A percentile compares a stretch with the other conserved stretches of the same genome.
Conservation (phyloP, 1,284 basidiomycete species). For the Tylopilus orsonianus region DNA sequence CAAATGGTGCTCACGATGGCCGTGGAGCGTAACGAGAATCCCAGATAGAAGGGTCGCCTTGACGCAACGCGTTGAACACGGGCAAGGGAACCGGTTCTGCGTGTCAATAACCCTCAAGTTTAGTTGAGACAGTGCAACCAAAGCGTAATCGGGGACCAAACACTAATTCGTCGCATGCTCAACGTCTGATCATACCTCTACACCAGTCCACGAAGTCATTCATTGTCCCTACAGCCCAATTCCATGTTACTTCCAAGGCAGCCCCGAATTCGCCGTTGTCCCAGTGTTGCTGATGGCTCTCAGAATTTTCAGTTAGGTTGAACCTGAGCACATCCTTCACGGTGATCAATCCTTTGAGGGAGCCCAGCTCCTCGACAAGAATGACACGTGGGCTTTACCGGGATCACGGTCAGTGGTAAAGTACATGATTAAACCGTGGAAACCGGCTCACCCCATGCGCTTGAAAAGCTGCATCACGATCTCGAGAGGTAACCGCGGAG, state of each 20-base stretch:
- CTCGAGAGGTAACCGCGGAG: slow-evolving; percentile 91
- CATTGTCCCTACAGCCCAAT: slow-evolving; percentile 38
- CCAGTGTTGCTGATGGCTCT: slow-evolving; percentile 55
- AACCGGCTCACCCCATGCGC: slow-evolving; percentile 80
- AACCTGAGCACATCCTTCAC: slow-evolving; percentile 95
- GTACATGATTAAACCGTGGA: neutral
- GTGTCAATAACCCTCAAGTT: no score
- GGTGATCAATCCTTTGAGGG: slow-evolving; percentile 85
- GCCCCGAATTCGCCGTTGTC: slow-evolving; percentile 64
- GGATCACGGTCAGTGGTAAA: neutral
- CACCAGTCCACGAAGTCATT: slow-evolving; percentile 26
- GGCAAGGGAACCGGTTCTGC: no score
- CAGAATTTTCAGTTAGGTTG: slow-evolving; percentile 58
- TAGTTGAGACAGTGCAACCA: neutral
- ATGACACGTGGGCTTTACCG: slow-evolving; percentile 83
- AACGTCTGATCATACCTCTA: slow-evolving; percentile 20
- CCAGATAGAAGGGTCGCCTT: no score
- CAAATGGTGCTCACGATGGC: no score
- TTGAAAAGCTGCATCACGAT: slow-evolving; percentile 97
- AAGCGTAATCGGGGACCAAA: neutral
- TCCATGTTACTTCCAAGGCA: slow-evolving; percentile 61
- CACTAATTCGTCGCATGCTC: neutral
- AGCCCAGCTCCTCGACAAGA: slow-evolving; percentile 84
- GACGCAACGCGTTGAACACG: no score
- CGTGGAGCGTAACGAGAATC: no score